Base-by-base conservation (phyloP, 352 stramenopile genomes). In the Blastocystis sp. region DNA sequence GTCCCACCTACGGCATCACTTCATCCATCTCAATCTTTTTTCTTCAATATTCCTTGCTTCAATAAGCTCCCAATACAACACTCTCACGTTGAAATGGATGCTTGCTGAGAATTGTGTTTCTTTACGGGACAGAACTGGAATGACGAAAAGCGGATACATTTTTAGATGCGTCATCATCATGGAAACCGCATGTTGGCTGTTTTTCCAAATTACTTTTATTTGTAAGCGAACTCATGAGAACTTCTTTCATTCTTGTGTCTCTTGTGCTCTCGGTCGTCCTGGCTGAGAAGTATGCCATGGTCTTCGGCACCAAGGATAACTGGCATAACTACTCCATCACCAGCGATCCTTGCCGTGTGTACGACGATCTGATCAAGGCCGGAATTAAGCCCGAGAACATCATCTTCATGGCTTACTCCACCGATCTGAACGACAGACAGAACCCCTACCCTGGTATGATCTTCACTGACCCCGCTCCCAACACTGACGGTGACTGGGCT, bases 281-380 rank as follows among this genome's bases (percentile, higher is more conserved):
- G 14, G 77, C 77, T 76, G 77, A 87, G 62, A 87, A 87, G 38
- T 87, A 87, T 78, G 77, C 77, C 9, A 87, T 87, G 53, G 59
- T 87, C 3, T 77, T 87, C 38, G 77, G 77, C 21, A 76, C 59
- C 10, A 59, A 56, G 2, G 59, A 87, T 78, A 52, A 34, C 7
- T 88, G 78, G 78, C 4, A n/a, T 5, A 88, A 88, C 60, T 88
- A 88, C 52, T 76, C 78, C 23, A 76, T 88, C 21, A 76, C 56
- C 10, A 82, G 74, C 45, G 74, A 87, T 28, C 77, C 77, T 43
- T 87, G 77, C 52, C 62, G 77, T 77, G 60, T 40, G 23, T 87
- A 87, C 38, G 38, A 14, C 21, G 62, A 78, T 48, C 41, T 87
- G 10, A 21, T 87, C 0, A 48, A 48, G 23, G 56, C 77, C 4